Conservation (phyloP, 495 filamentous ascomycete genomes). For the Alectoria sarmentosa region DNA sequence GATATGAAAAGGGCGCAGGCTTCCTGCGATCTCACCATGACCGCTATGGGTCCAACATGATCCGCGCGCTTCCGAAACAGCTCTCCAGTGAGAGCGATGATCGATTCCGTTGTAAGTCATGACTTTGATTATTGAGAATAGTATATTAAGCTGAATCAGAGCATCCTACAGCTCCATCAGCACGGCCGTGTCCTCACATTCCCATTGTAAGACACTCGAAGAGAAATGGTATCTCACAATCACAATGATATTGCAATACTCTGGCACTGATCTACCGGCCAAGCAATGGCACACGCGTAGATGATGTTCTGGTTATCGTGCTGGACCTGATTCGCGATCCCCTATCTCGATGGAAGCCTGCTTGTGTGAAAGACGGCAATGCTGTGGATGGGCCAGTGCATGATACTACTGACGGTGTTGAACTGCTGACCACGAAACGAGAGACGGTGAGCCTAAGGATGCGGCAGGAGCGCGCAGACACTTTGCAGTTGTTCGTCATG, state of each 20-base stretch:
- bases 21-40: not conserved
- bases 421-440: not conserved
- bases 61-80: not conserved
- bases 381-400: not conserved
- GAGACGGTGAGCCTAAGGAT: not conserved
- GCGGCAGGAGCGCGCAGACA: not conserved
- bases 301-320: not conserved
- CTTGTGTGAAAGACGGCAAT: not conserved
- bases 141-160: too few relatives aligned
- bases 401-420: not conserved
- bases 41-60: not conserved
- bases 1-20: not conserved
- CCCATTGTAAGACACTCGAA: not conserved
- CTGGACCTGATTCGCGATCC: not conserved
- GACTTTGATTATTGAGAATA: not conserved
- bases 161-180: not conserved
- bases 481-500: not conserved
- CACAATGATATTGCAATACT: not conserved
- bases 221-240: not conserved
- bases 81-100: not conserved
- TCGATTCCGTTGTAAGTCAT: not conserved
- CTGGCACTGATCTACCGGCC: not conserved
- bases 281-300: not conserved
- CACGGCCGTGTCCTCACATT: not conserved
- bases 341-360: not conserved